A percentile compares a stretch with the other conserved stretches of the same genome.
phyloP scores from a whole-genome alignment of 164 flowering plant genomes.

The Umbellularia californica region DNA sequence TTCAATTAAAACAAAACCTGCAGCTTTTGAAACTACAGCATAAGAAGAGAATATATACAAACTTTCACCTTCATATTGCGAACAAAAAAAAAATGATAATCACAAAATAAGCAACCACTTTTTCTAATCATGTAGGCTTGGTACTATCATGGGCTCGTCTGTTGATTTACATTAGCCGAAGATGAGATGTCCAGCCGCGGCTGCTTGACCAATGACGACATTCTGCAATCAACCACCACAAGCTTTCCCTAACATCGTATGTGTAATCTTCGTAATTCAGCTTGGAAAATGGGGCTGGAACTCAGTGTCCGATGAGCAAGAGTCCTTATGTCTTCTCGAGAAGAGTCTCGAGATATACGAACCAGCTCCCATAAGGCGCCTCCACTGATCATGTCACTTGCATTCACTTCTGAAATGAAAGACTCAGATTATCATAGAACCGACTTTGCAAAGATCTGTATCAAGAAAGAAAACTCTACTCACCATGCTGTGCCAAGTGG shows the following conservation, averaged over 20 bases:
- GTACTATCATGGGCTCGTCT: background rate
- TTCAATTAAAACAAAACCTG: too few relatives aligned
- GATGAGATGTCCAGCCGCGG: background rate
- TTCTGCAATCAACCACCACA: background rate
- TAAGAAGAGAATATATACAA: background rate
- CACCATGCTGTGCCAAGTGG: conserved; percentile 94
- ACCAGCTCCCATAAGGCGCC: conserved; percentile 98
- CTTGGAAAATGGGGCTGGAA: conserved; percentile 69
- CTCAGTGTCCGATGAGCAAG: conserved; percentile 66
- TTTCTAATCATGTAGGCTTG: background rate
- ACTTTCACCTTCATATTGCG: background rate
- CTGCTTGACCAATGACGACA: background rate
- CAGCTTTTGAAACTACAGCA: background rate
- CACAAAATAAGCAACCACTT: background rate
- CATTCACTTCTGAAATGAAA: conserved; percentile 66
- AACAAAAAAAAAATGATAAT: background rate
- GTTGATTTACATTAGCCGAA: background rate
- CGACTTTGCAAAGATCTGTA: background rate
- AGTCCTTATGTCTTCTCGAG: conserved; percentile 79
- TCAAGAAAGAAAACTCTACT: background rate
- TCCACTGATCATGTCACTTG: conserved; percentile 76
- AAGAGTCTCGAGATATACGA: conserved; percentile 82
- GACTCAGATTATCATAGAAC: background rate
- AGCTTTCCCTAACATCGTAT: conserved; percentile 26
- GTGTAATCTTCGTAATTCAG: conserved; percentile 64